These are phyloP conservation scores for Chloromonas sp. DNA, from an alignment of 163 green algal genomes.

Conservation along the genomic window DNA sequence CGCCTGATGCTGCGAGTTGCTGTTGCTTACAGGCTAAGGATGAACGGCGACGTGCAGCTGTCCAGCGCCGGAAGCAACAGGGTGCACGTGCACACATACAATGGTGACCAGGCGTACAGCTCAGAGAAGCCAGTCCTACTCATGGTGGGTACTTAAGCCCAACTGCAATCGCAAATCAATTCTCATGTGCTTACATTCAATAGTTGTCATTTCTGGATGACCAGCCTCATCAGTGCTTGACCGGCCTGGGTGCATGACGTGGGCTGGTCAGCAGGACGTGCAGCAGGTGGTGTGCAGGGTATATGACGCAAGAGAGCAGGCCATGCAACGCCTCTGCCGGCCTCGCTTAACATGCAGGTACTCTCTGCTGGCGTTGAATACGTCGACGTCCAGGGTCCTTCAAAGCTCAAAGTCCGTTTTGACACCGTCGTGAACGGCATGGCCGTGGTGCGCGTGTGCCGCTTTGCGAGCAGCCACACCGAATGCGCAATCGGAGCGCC, in stretches of 20 bases:
- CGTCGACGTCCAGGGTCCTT: background rate
- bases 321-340: too few species aligned
- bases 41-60: background rate
- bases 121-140: background rate
- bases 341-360: too few species aligned
- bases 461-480: background rate
- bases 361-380: background rate
- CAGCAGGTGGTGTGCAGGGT: too few species aligned
- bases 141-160: background rate
- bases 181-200: background rate
- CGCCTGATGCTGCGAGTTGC: background rate
- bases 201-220: too few species aligned
- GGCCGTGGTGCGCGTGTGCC: background rate
- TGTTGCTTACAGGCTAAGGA: background rate
- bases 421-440: background rate
- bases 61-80: background rate
- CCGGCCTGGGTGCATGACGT: too few species aligned
- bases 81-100: background rate
- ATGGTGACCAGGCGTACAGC: background rate
- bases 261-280: too few species aligned
- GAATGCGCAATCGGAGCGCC: too few species aligned
- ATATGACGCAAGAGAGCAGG: too few species aligned
- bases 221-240: too few species aligned
- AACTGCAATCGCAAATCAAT: too few species aligned
- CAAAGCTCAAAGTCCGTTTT: background rate